A percentile compares a stretch with the other conserved stretches of the same genome.
Conservation (phyloP, 768 basidiomycete genomes). For the Leccinum disarticulatum region DNA sequence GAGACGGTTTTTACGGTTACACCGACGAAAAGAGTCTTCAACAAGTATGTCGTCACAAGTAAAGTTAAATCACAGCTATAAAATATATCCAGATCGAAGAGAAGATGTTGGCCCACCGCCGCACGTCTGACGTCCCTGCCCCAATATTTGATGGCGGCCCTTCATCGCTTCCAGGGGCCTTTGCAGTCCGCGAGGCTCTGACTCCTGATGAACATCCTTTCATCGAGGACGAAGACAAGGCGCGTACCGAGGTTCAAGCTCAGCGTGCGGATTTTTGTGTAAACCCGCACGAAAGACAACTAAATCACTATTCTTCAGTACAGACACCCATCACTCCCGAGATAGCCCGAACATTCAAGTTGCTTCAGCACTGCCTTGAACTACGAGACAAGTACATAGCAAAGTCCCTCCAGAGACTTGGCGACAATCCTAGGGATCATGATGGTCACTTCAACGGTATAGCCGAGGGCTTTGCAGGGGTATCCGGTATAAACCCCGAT, state of each 20-base stretch:
- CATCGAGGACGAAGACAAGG: constrained; percentile 39
- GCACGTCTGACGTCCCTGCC: constrained; percentile 52
- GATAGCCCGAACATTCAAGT: constrained; percentile 57
- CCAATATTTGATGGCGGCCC: constrained; percentile 21
- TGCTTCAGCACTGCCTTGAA: constrained; percentile 82
- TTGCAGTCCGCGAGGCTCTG: constrained; percentile 35
- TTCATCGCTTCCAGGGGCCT: constrained; percentile 38
- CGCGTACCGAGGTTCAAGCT: constrained; percentile 29
- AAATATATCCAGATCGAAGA: constrained; percentile 61
- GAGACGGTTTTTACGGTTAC: constrained; percentile 80
- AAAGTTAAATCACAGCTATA: constrained; percentile 3
- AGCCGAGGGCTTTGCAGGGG: constrained; percentile 57
- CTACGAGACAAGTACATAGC: constrained; percentile 95
- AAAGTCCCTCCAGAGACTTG: constrained; percentile 84
- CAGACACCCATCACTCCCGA: constrained; percentile 39
- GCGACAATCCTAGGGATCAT: constrained; percentile 92
- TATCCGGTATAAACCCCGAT: constrained; percentile 68
- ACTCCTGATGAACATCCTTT: constrained; percentile 25
- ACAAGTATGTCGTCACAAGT: constrained; percentile 49
- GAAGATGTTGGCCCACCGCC: constrained; percentile 65
- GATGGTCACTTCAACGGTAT: constrained; percentile 77
- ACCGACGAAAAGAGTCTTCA: constrained; percentile 73
- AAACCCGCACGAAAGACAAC: neutral
- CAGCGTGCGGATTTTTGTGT: constrained; percentile 28
- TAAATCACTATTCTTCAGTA: constrained; percentile 16